Evolutionary conservation across 2,329 filamentous ascomycete genomes (phyloP).

Genomic region (Penicillium sp.): DNA sequence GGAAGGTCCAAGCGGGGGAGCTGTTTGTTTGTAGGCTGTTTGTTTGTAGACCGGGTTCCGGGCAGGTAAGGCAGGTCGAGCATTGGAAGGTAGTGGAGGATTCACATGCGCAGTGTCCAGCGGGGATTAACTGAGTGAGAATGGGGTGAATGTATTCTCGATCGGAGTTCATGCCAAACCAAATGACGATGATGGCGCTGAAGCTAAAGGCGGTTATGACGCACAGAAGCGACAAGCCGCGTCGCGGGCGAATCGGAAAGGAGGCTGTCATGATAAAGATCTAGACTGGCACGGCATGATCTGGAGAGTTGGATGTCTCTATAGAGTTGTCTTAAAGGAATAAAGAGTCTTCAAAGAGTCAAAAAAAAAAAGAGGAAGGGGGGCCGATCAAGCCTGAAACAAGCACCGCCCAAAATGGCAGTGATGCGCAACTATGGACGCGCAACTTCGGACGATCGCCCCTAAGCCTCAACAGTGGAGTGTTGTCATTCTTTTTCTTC

Average conservation of each 20-base stretch:
- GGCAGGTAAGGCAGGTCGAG: slow-evolving; percentile 32
- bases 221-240: slow-evolving; percentile 21
- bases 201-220: slow-evolving; percentile 18
- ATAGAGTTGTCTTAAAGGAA: no score
- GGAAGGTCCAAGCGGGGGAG: slow-evolving; percentile 27
- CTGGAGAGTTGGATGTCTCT: background rate
- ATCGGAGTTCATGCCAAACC: slow-evolving; percentile 38
- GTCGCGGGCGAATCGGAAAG: slow-evolving; percentile 19
- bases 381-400: background rate
- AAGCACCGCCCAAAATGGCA: background rate
- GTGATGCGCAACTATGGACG: background rate
- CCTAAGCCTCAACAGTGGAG: background rate
- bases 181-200: slow-evolving; percentile 22
- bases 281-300: slow-evolving; percentile 2
- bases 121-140: slow-evolving; percentile 38
- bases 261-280: slow-evolving; percentile 19
- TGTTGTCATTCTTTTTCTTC: no score
- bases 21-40: slow-evolving; percentile 10
- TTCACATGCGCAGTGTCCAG: slow-evolving; percentile 38
- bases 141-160: slow-evolving; percentile 34
- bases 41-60: slow-evolving; percentile 14
- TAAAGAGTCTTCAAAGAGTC: background rate
- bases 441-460: background rate
- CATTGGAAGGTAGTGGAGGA: slow-evolving; percentile 40
- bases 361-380: background rate